Percentiles rank a stretch among this genome's conserved stretches.
These are phyloP conservation scores for Hypholoma fasciculare DNA, from an alignment of 768 basidiomycete genomes.

Conservation along the genomic window DNA sequence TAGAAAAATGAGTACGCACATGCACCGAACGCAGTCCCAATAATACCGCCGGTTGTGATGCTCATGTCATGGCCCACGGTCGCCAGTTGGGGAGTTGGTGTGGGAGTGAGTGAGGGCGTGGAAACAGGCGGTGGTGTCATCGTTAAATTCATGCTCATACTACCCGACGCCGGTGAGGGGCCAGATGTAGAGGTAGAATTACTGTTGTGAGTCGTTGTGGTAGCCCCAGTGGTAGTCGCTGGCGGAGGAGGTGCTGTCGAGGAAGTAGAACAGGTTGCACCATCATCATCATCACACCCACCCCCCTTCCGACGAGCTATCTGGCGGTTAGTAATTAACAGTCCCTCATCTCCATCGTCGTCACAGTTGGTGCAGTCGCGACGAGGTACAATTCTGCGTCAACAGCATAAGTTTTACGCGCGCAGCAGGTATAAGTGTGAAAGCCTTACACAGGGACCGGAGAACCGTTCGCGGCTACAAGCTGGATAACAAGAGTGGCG, in stretches of 20 bases:
- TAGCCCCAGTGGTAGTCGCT: neutral
- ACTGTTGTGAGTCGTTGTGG: neutral
- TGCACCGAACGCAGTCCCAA: constrained; percentile 14
- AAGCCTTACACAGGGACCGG: constrained; percentile 6
- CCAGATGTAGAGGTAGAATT: neutral
- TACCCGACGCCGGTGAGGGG: neutral
- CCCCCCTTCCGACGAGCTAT: neutral
- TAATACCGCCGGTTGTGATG: constrained; percentile 4
- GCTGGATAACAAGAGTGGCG: constrained; percentile 18
- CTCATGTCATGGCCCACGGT: neutral
- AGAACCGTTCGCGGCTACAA: constrained; percentile 7
- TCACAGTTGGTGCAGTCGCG: neutral
- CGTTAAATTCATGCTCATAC: neutral
- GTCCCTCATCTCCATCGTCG: neutral
- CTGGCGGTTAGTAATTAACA: neutral
- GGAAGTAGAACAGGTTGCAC: neutral
- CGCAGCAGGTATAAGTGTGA: neutral
- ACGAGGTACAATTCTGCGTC: neutral
- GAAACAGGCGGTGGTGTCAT: neutral
- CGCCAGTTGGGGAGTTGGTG: neutral
- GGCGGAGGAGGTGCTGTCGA: neutral
- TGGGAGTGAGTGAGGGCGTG: neutral
- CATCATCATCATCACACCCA: neutral
- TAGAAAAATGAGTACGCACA: constrained; percentile 5
- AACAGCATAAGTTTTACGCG: neutral